These are phyloP conservation scores for Nigrospora oryzae DNA, from an alignment of 2,329 filamentous ascomycete species.

Conservation along the genomic window DNA sequence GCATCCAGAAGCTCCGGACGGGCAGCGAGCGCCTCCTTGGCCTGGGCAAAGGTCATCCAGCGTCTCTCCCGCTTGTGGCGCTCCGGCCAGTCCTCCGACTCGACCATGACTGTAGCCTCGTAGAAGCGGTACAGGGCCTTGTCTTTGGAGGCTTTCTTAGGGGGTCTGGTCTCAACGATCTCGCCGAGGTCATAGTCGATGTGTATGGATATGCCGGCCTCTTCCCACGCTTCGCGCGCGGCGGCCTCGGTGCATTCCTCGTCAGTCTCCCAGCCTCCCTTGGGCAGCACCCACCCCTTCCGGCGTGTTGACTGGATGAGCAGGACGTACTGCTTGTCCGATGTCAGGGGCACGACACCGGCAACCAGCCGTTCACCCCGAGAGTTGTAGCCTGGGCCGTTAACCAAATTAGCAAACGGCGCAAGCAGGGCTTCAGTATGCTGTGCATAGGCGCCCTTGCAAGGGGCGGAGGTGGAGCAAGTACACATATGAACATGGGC, in stretches of 20 bases:
- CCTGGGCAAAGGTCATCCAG: constrained; percentile 83
- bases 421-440: constrained; percentile 22
- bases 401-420: too few species aligned
- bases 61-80: constrained; percentile 80
- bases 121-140: constrained; percentile 67
- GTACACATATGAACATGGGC: constrained; percentile 13
- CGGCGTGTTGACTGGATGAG: constrained; percentile 88
- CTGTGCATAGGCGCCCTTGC: constrained; percentile 5
- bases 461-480: too few species aligned
- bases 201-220: constrained; percentile 82
- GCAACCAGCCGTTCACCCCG: constrained; percentile 93
- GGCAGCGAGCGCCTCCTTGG: constrained; percentile 65
- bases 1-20: constrained; percentile 86
- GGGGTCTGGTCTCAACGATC: constrained; percentile 76
- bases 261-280: constrained; percentile 95
- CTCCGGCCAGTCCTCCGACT: constrained; percentile 88
- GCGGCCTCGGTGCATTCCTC: constrained; percentile 82
- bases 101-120: constrained; percentile 79
- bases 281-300: constrained; percentile 92
- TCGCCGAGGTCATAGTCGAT: constrained; percentile 80
- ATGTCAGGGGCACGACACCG: constrained; percentile 82
- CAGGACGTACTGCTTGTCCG: constrained; percentile 80
- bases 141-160: constrained; percentile 61
- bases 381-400: constrained; percentile 70
- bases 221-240: constrained; percentile 91